A percentile compares a stretch with the other conserved stretches of the same genome.
Conservation (phyloP, 2,329 filamentous ascomycete species). For the Hortaea werneckii region DNA sequence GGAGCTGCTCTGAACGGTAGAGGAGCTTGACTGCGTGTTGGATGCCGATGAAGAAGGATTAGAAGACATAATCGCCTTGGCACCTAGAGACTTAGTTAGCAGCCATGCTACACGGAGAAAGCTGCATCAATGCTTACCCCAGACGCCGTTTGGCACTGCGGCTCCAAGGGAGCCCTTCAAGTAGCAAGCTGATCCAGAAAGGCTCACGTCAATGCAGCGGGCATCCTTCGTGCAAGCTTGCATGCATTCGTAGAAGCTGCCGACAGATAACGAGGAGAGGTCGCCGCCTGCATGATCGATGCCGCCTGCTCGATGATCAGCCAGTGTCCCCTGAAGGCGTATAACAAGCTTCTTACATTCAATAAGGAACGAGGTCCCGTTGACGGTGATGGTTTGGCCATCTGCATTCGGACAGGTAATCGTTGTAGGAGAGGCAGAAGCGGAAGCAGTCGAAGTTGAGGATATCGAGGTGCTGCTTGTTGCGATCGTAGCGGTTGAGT, state of each 20-base stretch:
- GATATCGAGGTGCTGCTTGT: slow-evolving; percentile 1
- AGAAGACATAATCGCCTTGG: slow-evolving; percentile 12
- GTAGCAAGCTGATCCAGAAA: slow-evolving; percentile 19
- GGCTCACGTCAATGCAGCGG: slow-evolving; percentile 24
- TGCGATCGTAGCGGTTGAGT: slow-evolving; percentile 4
- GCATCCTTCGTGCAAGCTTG: slow-evolving; percentile 18
- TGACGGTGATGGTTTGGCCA: slow-evolving; percentile 9
- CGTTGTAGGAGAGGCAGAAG: slow-evolving; percentile 5
- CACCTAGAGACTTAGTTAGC: slow-evolving; percentile 8
- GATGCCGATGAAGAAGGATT: too few species aligned
- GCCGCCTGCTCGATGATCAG: slow-evolving; percentile 3
- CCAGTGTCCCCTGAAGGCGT: not conserved
- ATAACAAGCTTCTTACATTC: slow-evolving; percentile 2
- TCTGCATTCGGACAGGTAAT: slow-evolving; percentile 13
- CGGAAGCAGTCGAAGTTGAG: slow-evolving; percentile 5
- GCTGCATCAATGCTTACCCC: slow-evolving; percentile 3
- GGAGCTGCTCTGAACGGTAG: not conserved
- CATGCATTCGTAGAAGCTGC: slow-evolving; percentile 20
- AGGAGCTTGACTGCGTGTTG: slow-evolving; percentile 1
- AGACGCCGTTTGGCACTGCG: slow-evolving; percentile 5
- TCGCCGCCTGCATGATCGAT: slow-evolving; percentile 24
- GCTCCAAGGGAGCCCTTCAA: slow-evolving; percentile 18
- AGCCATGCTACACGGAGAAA: too few species aligned
- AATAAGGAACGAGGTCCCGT: slow-evolving; percentile 10
- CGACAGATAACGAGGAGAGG: slow-evolving; percentile 12